A percentile compares a stretch with the other conserved stretches of the same genome.
Conservation (phyloP, 805 yeast species). For the Barnettozyma salicaria region DNA sequence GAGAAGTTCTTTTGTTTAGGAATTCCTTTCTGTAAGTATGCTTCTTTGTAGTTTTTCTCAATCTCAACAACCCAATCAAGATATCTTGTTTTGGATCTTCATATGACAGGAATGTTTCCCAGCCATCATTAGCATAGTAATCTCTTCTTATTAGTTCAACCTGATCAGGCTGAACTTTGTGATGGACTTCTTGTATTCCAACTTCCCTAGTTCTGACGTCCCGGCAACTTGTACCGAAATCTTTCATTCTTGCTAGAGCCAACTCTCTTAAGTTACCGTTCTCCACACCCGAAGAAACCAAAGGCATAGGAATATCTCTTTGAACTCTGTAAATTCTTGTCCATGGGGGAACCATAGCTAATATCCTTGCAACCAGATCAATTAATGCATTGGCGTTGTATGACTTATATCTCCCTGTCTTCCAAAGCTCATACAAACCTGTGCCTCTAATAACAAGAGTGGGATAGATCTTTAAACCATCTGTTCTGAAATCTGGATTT, state of each 20-base stretch:
- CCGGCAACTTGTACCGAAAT: conserved; percentile 91
- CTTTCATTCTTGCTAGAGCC: conserved; percentile 96
- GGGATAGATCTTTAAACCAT: conserved; percentile 92
- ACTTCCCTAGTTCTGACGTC: conserved; percentile 98
- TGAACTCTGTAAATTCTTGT: conserved; percentile 97
- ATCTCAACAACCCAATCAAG: conserved; percentile 80
- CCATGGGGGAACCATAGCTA: conserved; percentile 99
- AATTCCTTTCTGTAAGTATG: conserved; percentile 90
- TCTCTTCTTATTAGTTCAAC: conserved; percentile 94
- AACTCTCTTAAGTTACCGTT: conserved; percentile 94
- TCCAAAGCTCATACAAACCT: conserved; percentile 95
- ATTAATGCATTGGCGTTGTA: conserved; percentile 92
- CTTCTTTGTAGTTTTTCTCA: conserved; percentile 83
- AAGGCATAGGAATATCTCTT: conserved; percentile 98
- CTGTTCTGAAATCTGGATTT: conserved; percentile 94
- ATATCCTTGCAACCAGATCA: conserved; percentile 89
- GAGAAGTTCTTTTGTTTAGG: conserved; percentile 74
- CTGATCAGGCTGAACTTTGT: conserved; percentile 93
- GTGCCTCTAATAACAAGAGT: conserved; percentile 96
- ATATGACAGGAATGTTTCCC: conserved; percentile 95
- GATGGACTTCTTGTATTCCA: conserved; percentile 97
- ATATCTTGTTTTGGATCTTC: conserved; percentile 98
- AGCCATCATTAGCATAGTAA: conserved; percentile 95
- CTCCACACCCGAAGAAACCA: conserved; percentile 96
- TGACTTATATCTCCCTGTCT: conserved; percentile 88